A percentile compares a stretch with the other conserved stretches of the same genome.
phyloP scores from a whole-genome alignment of 768 basidiomycete species.

The Agrocybe pediades region DNA sequence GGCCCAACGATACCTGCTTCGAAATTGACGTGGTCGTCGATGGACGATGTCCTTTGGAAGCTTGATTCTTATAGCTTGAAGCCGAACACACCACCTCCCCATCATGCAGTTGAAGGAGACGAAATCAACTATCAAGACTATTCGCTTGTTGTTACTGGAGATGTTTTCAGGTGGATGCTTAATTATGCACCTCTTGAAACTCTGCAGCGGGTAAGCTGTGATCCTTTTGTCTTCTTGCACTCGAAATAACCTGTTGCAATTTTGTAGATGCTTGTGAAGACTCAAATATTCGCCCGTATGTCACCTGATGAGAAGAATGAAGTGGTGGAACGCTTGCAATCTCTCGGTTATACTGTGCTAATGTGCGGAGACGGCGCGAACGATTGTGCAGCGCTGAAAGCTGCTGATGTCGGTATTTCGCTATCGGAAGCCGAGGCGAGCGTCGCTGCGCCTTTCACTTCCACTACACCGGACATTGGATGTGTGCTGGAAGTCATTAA shows the following conservation, averaged over 20 bases:
- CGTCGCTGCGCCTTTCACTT: constrained; percentile 97
- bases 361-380: constrained; percentile 99
- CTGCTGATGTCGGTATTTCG: constrained; percentile 96
- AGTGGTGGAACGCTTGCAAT: constrained; percentile 91
- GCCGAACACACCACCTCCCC: constrained; percentile 71
- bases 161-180: constrained; percentile 98
- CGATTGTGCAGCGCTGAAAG: constrained; percentile 97
- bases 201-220: constrained; percentile 78
- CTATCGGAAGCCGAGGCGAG: constrained; percentile 98
- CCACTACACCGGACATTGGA: constrained; percentile 89
- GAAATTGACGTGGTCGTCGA: constrained; percentile 85
- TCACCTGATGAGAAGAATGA: constrained; percentile 99
- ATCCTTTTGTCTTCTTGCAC: not conserved
- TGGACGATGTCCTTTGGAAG: constrained; percentile 84
- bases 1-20: constrained; percentile 53
- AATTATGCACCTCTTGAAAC: constrained; percentile 94
- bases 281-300: constrained; percentile 97
- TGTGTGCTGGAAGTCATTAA: constrained; percentile 97
- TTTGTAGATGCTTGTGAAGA: constrained; percentile 91
- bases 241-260: not conserved
- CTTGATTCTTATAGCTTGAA: constrained; percentile 89
- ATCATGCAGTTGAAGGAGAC: constrained; percentile 68
- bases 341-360: constrained; percentile 91
- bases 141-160: constrained; percentile 89
- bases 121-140: constrained; percentile 85